Percentiles rank a stretch among this genome's conserved stretches.
Conservation (phyloP, 2,329 filamentous ascomycete genomes). For the Trichoderma hamatum region DNA sequence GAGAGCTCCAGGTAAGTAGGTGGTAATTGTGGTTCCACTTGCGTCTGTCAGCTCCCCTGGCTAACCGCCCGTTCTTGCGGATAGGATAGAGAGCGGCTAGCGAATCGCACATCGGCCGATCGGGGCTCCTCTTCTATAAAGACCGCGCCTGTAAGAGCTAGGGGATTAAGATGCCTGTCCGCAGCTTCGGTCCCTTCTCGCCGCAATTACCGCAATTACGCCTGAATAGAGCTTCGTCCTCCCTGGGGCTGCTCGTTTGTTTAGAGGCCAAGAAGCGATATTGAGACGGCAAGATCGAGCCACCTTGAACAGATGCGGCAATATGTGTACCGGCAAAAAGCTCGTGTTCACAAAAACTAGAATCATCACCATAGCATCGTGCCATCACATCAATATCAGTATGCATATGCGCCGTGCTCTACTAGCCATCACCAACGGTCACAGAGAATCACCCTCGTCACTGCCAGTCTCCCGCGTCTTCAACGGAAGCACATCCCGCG, state of each 20-base stretch:
- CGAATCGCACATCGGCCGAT: constrained; percentile 13
- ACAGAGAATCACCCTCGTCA: background rate
- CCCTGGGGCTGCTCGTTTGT: background rate
- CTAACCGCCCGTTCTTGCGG: background rate
- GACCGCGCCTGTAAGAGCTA: background rate
- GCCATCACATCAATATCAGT: constrained; percentile 9
- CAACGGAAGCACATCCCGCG: background rate
- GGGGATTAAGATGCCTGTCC: background rate
- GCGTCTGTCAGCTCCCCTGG: background rate
- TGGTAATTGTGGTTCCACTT: background rate
- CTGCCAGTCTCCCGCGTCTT: background rate
- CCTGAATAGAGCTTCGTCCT: background rate
- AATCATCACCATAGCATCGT: constrained; percentile 5
- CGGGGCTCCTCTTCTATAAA: background rate
- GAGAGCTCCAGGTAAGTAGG: background rate
- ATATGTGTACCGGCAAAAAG: background rate
- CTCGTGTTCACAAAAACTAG: background rate
- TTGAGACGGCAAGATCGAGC: background rate
- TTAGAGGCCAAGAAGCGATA: background rate
- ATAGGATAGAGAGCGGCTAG: background rate
- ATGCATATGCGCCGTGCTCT: background rate
- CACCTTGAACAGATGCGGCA: background rate
- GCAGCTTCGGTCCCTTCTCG: background rate
- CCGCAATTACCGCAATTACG: background rate
- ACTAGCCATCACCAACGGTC: constrained; percentile 5